A percentile compares a stretch with the other conserved stretches of the same genome.
Evolutionary conservation across 2,329 filamentous ascomycete genomes (phyloP).

Genomic region (Botrytis elliptica): DNA sequence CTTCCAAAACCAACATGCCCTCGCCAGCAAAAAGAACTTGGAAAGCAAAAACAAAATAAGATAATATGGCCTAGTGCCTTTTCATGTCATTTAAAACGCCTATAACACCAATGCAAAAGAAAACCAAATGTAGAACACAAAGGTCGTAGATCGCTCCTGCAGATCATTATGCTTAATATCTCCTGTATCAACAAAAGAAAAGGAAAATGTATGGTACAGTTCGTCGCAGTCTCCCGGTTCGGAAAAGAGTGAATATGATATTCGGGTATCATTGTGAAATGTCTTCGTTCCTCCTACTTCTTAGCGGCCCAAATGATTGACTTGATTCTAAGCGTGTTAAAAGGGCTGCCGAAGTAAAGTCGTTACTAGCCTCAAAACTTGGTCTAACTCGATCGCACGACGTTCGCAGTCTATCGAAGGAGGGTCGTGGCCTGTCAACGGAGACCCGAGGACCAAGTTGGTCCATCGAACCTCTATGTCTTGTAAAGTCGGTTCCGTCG

Average conservation of each 20-base stretch:
- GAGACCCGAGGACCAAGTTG: conserved; percentile 29
- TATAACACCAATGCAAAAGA: conserved; percentile 35
- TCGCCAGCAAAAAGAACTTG: conserved; percentile 4
- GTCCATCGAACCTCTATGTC: conserved; percentile 61
- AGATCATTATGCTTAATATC: conserved; percentile 47
- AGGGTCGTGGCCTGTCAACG: conserved; percentile 68
- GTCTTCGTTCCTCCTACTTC: conserved; percentile 30
- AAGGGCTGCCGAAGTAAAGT: conserved; percentile 88
- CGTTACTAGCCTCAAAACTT: conserved; percentile 82
- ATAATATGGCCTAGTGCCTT: conserved; percentile 19
- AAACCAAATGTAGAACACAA: conserved; percentile 31
- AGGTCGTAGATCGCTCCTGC: conserved; percentile 51
- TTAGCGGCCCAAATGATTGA: conserved; percentile 41
- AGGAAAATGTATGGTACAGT: conserved; percentile 40
- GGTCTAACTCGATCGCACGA: conserved; percentile 84
- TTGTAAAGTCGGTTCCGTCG: conserved; percentile 88
- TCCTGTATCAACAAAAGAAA: conserved; percentile 41
- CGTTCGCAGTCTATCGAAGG: conserved; percentile 81
- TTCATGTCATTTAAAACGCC: conserved; percentile 28
- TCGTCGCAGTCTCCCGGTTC: conserved; percentile 19
- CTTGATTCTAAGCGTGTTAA: conserved; percentile 79
- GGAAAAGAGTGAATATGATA: conserved; percentile 22
- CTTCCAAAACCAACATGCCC: conserved; percentile 15
- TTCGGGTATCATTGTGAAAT: conserved; percentile 24
- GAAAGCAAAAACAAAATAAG: conserved; percentile 7